phyloP scores from a whole-genome alignment of 768 basidiomycete genomes.

The Albatrellus ellisii region DNA sequence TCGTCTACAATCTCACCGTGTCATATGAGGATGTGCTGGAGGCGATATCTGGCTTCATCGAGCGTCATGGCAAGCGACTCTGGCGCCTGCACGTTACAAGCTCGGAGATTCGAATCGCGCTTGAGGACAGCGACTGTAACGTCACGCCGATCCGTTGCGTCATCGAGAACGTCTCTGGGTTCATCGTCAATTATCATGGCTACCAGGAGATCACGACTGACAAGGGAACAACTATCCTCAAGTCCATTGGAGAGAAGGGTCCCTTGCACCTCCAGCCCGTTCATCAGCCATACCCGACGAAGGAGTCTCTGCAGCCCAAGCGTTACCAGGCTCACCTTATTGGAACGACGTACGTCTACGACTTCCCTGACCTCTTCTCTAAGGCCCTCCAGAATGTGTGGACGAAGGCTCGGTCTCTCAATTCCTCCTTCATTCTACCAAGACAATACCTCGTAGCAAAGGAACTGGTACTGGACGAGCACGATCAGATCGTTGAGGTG shows the following conservation, averaged over 20 bases:
- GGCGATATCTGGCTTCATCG: conserved; percentile 97
- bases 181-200: conserved; percentile 95
- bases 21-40: conserved; percentile 94
- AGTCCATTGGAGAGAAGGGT: conserved; percentile 97
- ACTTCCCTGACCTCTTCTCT: conserved; percentile 98
- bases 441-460: conserved; percentile 70
- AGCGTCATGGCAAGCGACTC: conserved; percentile 93
- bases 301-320: conserved; percentile 96
- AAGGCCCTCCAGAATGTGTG: conserved; percentile 94
- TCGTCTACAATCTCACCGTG: conserved; percentile 92
- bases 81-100: conserved; percentile 98
- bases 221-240: conserved; percentile 88
- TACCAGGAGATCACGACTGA: conserved; percentile 98
- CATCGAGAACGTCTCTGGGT: conserved; percentile 98
- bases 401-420: conserved; percentile 52
- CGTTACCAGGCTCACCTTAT: conserved; percentile 98
- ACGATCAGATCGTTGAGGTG: conserved; percentile 83
- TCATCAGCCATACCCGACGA: conserved; percentile 87
- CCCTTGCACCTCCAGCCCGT: conserved; percentile 94
- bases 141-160: conserved; percentile 93
- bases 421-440: conserved; percentile 60
- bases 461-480: conserved; percentile 90
- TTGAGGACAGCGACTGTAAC: conserved; percentile 93
- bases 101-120: conserved; percentile 88
- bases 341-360: conserved; percentile 97